Evolutionary conservation across 208 protist species (phyloP).

Genomic region (Phytomonas francai): DNA sequence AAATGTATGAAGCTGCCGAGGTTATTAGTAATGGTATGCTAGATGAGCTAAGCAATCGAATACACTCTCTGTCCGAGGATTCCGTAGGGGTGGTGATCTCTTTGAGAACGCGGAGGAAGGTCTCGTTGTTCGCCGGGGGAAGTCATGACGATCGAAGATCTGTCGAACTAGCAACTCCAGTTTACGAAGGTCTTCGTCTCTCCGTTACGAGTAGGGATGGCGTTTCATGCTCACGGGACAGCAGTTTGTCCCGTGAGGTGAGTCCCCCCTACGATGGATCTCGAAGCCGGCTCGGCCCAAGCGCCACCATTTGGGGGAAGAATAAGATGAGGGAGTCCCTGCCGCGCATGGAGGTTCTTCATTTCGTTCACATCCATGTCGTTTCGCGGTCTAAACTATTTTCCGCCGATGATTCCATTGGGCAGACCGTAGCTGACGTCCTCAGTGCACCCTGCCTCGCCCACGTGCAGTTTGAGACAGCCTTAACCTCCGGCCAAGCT

Average conservation of each 20-base stretch:
- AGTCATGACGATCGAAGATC: neutral
- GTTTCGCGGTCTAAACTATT: slow-evolving; percentile 19
- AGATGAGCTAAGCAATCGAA: neutral
- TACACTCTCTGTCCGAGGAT: neutral
- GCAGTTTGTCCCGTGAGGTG: too few relatives aligned
- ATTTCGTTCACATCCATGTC: slow-evolving; percentile 33
- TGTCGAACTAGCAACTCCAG: neutral
- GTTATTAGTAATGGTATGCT: neutral
- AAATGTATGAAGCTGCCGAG: neutral
- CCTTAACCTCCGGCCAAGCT: slow-evolving; percentile 30
- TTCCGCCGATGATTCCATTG: slow-evolving; percentile 19
- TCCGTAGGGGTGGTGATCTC: neutral
- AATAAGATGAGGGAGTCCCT: neutral
- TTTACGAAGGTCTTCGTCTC: neutral
- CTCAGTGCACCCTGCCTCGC: slow-evolving; percentile 32
- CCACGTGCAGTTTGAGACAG: slow-evolving; percentile 26
- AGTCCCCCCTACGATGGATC: neutral
- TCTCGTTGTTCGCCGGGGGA: neutral
- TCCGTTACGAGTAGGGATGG: neutral
- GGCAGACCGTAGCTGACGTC: slow-evolving; percentile 26
- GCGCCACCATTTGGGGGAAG: slow-evolving; percentile 7
- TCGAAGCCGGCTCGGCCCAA: neutral
- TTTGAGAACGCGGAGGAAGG: neutral
- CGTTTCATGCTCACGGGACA: neutral
- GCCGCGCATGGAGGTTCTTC: neutral